Conservation (phyloP, 768 basidiomycete species). For the Russula ochroleuca region DNA sequence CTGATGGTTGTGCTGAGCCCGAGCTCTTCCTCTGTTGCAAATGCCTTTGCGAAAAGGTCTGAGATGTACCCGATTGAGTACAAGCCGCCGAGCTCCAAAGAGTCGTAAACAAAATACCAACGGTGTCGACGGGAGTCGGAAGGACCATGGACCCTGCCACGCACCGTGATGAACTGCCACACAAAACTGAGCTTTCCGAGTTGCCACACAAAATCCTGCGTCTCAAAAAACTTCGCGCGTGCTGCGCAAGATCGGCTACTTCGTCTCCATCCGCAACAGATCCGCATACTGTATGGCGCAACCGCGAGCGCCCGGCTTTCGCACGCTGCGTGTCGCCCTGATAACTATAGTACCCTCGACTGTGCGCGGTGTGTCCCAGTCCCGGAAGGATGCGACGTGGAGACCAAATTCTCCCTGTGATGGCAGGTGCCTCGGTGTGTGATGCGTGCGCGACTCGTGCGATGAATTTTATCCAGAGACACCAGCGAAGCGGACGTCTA, state of each 20-base stretch:
- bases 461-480: constrained; percentile 56
- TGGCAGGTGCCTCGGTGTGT: constrained; percentile 59
- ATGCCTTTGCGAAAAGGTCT: constrained; percentile 84
- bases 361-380: constrained; percentile 92
- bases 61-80: constrained; percentile 98
- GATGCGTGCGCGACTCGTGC: constrained; percentile 62
- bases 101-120: not conserved
- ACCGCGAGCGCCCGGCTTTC: constrained; percentile 89
- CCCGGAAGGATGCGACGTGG: constrained; percentile 75
- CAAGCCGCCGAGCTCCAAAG: constrained; percentile 81
- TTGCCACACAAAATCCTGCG: constrained; percentile 87
- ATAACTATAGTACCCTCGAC: constrained; percentile 95
- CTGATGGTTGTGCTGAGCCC: no score
- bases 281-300: constrained; percentile 93
- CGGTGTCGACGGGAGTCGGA: not conserved
- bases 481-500: constrained; percentile 47
- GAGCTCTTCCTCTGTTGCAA: no score
- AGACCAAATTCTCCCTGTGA: constrained; percentile 75
- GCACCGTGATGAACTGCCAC: constrained; percentile 98
- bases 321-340: constrained; percentile 96
- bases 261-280: constrained; percentile 95
- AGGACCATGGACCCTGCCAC: constrained; percentile 30
- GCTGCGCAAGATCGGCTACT: constrained; percentile 88
- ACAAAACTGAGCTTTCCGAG: constrained; percentile 94
- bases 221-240: constrained; percentile 86